Evolutionary conservation across 106 monocot genomes (phyloP).

Genomic region (Dendrobium officinale): DNA sequence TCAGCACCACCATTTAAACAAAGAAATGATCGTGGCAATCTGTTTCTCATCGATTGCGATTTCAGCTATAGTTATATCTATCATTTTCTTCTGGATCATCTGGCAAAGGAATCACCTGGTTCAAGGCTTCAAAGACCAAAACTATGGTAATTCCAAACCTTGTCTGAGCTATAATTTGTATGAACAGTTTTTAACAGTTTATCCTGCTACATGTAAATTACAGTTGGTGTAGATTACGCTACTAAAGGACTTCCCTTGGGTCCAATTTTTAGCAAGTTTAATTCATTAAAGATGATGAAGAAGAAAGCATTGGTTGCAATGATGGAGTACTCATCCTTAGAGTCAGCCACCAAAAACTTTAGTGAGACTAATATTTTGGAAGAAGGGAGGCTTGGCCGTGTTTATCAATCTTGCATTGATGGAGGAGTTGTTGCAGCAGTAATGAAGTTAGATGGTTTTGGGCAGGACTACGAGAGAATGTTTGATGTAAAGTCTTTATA

Average conservation of each 20-base stretch:
- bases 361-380: constrained; percentile 59
- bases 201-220: neutral
- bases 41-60: constrained; percentile 6
- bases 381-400: constrained; percentile 49
- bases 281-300: constrained; percentile 35
- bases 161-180: neutral
- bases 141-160: constrained; percentile 6
- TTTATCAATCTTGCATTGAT: constrained; percentile 68
- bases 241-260: constrained; percentile 24
- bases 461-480: constrained; percentile 51
- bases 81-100: constrained; percentile 1
- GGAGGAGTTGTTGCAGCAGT: constrained; percentile 56
- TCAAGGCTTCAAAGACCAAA: constrained; percentile 5
- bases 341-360: constrained; percentile 60
- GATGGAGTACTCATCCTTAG: constrained; percentile 55
- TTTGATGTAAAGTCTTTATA: constrained; percentile 46
- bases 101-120: constrained; percentile 10
- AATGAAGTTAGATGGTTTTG: constrained; percentile 52
- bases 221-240: constrained; percentile 21
- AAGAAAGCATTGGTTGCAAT: constrained; percentile 44
- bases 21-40: constrained; percentile 10
- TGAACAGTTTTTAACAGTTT: neutral
- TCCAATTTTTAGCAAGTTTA: constrained; percentile 51
- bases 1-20: constrained; percentile 15
- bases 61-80: constrained; percentile 1